Evolutionary conservation across 306 rosid genomes (phyloP).

Genomic region (Lablab purpureus): DNA sequence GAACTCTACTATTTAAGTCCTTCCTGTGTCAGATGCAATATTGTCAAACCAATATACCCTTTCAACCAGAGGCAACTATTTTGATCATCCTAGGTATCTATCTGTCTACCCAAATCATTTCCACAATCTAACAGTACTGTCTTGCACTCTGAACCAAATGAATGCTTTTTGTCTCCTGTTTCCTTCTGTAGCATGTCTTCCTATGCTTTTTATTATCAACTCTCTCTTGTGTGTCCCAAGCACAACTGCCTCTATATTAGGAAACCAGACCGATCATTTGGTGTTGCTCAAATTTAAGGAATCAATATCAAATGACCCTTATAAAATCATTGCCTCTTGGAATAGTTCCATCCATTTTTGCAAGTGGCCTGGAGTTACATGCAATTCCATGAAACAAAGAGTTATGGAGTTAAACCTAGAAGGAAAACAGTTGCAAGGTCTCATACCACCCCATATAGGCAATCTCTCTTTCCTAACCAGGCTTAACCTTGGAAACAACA

Average conservation of each 20-base stretch:
- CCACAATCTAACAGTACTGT: not conserved
- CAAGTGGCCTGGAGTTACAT: slow-evolving; percentile 58
- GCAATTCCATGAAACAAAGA: slow-evolving; percentile 46
- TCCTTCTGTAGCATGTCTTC: not conserved
- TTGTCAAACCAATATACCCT: not conserved
- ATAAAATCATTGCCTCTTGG: slow-evolving; percentile 47
- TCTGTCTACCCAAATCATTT: not conserved
- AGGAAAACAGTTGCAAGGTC: slow-evolving; percentile 43
- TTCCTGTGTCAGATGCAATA: not conserved
- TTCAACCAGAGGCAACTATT: not conserved
- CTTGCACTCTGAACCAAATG: slow-evolving; percentile 34
- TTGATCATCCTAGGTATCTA: not conserved
- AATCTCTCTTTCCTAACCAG: slow-evolving; percentile 48
- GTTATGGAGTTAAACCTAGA: slow-evolving; percentile 38
- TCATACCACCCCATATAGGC: slow-evolving; percentile 55
- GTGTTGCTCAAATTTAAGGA: slow-evolving; percentile 54
- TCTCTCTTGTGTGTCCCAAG: not conserved
- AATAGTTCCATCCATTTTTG: slow-evolving; percentile 54
- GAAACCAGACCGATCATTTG: slow-evolving; percentile 41
- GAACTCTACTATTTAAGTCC: slow-evolving; percentile 7
- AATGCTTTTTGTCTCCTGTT: not conserved
- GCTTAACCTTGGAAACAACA: slow-evolving; percentile 42
- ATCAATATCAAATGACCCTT: slow-evolving; percentile 43
- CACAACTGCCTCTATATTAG: not conserved
- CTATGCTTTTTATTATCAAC: slow-evolving; percentile 1